Evolutionary conservation across 805 yeast species (phyloP).

Genomic region (Kockiozyma suomiensis): DNA sequence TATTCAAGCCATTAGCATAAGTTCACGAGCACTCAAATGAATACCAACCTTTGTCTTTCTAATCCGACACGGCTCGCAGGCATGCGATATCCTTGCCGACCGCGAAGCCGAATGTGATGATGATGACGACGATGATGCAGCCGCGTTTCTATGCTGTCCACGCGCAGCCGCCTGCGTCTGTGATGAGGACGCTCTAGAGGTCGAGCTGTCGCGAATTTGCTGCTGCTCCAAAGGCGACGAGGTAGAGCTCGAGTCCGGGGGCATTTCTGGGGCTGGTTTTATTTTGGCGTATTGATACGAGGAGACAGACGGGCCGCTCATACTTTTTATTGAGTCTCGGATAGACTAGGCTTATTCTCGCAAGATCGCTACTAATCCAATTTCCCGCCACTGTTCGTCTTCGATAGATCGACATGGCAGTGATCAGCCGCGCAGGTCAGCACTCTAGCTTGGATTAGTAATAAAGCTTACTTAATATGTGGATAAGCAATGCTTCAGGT

Average conservation of each 20-base stretch:
- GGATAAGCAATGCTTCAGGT: no score
- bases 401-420: neutral
- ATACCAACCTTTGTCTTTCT: constrained; percentile 21
- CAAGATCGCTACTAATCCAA: neutral
- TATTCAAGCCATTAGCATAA: neutral
- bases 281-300: constrained; percentile 6
- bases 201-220: neutral
- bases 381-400: neutral
- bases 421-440: neutral
- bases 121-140: neutral
- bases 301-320: neutral
- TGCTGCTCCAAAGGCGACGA: neutral
- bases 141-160: neutral
- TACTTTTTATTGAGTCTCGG: neutral
- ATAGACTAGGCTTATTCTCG: neutral
- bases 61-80: constrained; percentile 27
- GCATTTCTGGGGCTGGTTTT: neutral
- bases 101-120: constrained; percentile 5
- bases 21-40: neutral
- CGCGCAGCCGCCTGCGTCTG: neutral
- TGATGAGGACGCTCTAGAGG: neutral
- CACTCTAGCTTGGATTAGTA: no score
- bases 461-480: no score
- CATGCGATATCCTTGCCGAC: constrained; percentile 22
- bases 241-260: neutral